Conservation (phyloP, 2,329 filamentous ascomycete genomes). For the Alternaria sp. region DNA sequence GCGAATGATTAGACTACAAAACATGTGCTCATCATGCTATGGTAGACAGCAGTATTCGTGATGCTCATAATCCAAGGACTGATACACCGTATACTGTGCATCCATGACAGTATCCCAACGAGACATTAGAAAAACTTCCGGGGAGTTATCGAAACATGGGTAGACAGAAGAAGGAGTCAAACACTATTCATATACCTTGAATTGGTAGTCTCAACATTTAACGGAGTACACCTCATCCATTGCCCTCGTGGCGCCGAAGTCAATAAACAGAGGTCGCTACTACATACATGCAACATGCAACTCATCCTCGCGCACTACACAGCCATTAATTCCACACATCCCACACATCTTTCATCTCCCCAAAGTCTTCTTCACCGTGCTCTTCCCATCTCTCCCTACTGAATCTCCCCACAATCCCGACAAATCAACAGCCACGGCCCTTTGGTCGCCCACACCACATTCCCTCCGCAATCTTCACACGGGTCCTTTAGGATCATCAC, state of each 20-base stretch:
- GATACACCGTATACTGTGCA: accelerated
- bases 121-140: neutral
- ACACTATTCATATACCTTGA: neutral
- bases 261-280: neutral
- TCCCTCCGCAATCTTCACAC: constrained; percentile 4
- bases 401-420: constrained; percentile 2
- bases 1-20: neutral
- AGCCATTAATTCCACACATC: neutral
- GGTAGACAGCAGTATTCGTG: neutral
- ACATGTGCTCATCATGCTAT: neutral
- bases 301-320: neutral
- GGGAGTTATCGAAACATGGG: accelerated
- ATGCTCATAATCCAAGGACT: neutral
- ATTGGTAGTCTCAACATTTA: neutral
- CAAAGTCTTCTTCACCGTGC: accelerated
- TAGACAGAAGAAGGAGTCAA: neutral
- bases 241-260: neutral
- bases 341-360: neutral
- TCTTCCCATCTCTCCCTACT: neutral
- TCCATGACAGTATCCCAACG: neutral
- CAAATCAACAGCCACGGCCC: constrained; percentile 11
- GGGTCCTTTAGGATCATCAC: neutral
- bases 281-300: neutral
- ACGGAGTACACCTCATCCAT: neutral
- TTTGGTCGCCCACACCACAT: constrained; percentile 6